Conservation (phyloP, 148 eudicot species). For the Cornus kousa region DNA sequence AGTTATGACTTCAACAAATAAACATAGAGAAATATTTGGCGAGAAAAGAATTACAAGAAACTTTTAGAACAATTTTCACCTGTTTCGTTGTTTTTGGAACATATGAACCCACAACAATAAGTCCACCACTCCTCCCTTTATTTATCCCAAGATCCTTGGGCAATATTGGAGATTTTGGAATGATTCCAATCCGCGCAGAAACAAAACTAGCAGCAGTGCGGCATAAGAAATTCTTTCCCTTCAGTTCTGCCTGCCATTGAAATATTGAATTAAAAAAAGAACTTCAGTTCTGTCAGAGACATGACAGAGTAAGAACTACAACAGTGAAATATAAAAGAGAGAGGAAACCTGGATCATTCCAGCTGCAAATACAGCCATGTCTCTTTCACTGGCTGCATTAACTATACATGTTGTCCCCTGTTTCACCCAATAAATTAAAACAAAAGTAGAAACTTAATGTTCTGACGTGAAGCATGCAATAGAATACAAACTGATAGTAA, state of each 20-base stretch:
- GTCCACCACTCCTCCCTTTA: constrained; percentile 74
- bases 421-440: constrained; percentile 17
- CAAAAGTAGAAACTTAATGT: background rate
- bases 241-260: constrained; percentile 74
- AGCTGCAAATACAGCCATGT: constrained; percentile 92
- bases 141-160: constrained; percentile 65
- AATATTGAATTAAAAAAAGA: constrained; percentile 6
- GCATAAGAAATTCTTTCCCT: constrained; percentile 81
- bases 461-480: background rate
- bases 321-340: constrained; percentile 7
- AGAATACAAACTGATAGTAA: background rate
- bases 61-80: constrained; percentile 30
- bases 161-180: constrained; percentile 69
- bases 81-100: constrained; percentile 98
- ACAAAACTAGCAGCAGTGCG: constrained; percentile 99
- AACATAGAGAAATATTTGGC: background rate
- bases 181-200: constrained; percentile 86
- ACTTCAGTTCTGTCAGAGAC: background rate
- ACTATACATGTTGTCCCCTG: constrained; percentile 94
- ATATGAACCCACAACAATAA: constrained; percentile 93
- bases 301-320: constrained; percentile 1
- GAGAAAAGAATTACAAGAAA: background rate
- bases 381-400: constrained; percentile 97
- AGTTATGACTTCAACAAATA: background rate
- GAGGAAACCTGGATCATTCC: constrained; percentile 84